Evolutionary conservation across 345 rosid genomes (phyloP), one percentile per base, ranked within the genome.

Genomic region (Bruguiera gymnorhiza): DNA sequence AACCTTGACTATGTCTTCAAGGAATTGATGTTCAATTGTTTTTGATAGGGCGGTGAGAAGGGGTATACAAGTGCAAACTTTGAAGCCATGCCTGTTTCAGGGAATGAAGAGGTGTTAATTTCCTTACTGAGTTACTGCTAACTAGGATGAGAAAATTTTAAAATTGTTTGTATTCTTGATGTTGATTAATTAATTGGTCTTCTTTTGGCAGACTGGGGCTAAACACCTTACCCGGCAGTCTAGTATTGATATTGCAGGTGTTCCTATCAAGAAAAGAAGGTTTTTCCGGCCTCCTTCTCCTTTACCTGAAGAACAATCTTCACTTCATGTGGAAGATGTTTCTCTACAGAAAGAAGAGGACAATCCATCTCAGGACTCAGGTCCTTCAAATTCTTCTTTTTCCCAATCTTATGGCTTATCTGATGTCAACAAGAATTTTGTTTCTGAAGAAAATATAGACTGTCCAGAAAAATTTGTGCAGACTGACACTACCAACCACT

Each of bases 221-320:
- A 79, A 83, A 71, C 58, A 83, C 37, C 62, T 73, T 77, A 70
- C 79, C n/a, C 74, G 77, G 73, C 84, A 73, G 69, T 83, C 87
- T 72, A 81, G 82, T 68, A 81, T 87, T 74, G 75, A 82, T 68
- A 80, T 71, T 79, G 84, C 91, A 70, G 83, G 87, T 71, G 77
- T 90, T 81, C 97, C 97, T 32, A 77, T 93, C 78, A 93, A 93
- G 87, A 90, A 93, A 85, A 86, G 98, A 76, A 87, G 88, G 79
- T 81, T 76, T 64, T 76, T 85, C 53, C 77, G 73, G 51, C 77
- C 82, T 29, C 73, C 83, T 29, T 85, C 86, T 6, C 87, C 87
- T 51, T 60, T 79, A 1, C 48, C 52, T 31, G 85, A 80, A 72
- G 83, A 80, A 59, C 74, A 73, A 51, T 69, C 73, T 75, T 70